These are phyloP conservation scores for Xylariaceae sp. DNA, from an alignment of 2,329 filamentous ascomycete species.

Conservation along the genomic window DNA sequence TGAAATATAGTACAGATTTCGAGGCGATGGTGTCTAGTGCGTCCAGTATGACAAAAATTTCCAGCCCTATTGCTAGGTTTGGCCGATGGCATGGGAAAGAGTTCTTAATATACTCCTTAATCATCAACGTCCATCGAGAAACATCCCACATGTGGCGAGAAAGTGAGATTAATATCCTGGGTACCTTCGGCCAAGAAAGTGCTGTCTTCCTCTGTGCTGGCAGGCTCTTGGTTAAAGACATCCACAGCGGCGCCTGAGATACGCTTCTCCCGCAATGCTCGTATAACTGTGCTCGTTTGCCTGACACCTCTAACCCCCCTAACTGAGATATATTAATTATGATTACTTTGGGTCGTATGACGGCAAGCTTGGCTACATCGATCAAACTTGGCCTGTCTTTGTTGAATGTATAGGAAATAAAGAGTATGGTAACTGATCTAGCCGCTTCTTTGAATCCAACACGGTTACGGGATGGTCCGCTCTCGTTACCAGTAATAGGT, in stretches of 20 bases:
- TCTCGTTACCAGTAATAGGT: no score
- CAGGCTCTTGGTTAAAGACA: conserved; percentile 37
- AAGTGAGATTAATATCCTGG: conserved; percentile 30
- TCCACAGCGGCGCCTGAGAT: conserved; percentile 37
- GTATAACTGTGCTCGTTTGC: conserved; percentile 29
- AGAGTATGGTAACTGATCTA: conserved; percentile 29
- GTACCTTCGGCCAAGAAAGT: conserved; percentile 27
- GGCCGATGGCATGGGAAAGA: no score
- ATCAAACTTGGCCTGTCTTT: conserved; percentile 28
- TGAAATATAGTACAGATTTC: no score
- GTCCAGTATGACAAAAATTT: no score
- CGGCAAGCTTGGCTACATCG: conserved; percentile 29
- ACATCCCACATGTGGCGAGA: conserved; percentile 38
- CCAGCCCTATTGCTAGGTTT: no score
- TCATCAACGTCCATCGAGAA: conserved; percentile 33
- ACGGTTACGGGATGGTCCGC: not conserved
- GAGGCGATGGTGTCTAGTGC: no score
- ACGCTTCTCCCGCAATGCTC: conserved; percentile 36
- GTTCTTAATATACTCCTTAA: conserved; percentile 28
- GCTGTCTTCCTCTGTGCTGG: conserved; percentile 32
- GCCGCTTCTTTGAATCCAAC: conserved; percentile 33
- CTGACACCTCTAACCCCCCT: conserved; percentile 32
- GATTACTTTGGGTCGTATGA: conserved; percentile 31
- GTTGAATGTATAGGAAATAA: conserved; percentile 30
- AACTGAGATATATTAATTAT: conserved; percentile 38